Evolutionary conservation across 2,329 filamentous ascomycete species (phyloP).

Genomic region (Sporothrix pseudoabietina): DNA sequence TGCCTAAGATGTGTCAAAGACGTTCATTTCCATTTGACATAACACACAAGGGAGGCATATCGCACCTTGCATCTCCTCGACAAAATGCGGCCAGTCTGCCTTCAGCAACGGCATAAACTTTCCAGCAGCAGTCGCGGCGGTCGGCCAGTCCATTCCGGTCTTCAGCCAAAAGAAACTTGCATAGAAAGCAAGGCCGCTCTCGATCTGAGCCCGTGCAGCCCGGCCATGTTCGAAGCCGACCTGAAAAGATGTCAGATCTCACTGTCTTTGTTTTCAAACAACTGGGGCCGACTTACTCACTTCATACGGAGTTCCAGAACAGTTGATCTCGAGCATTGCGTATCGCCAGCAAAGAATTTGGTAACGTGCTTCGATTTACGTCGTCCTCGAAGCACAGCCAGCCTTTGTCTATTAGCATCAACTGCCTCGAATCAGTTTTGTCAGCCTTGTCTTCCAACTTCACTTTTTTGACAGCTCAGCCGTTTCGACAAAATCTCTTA

Average conservation of each 20-base stretch:
- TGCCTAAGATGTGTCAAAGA: slow-evolving; percentile 42
- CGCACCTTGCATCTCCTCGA: slow-evolving; percentile 45
- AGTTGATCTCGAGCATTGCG: slow-evolving; percentile 13
- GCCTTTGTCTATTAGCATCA: too few species aligned
- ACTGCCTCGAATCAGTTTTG: not conserved
- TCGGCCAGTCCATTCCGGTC: slow-evolving; percentile 3
- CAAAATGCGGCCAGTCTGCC: slow-evolving; percentile 1
- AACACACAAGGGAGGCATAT: not conserved
- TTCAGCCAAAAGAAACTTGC: slow-evolving; percentile 2
- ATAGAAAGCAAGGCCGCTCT: slow-evolving; percentile 15
- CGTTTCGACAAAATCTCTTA: not conserved
- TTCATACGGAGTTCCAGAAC: slow-evolving; percentile 17
- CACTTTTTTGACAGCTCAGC: not conserved
- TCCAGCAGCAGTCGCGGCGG: not conserved
- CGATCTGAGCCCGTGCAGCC: not conserved
- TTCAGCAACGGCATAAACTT: slow-evolving; percentile 9
- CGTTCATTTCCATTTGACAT: not conserved
- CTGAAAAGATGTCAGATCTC: not conserved
- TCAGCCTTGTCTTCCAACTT: not conserved
- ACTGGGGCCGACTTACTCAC: not conserved
- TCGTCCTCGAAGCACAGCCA: not conserved
- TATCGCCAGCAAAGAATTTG: not conserved
- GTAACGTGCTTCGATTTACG: not conserved
- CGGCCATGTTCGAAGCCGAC: slow-evolving; percentile 18
- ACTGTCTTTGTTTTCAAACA: not conserved